These are phyloP conservation scores for Thelonectria discophora DNA, from an alignment of 2,329 filamentous ascomycete genomes.

Conservation along the genomic window DNA sequence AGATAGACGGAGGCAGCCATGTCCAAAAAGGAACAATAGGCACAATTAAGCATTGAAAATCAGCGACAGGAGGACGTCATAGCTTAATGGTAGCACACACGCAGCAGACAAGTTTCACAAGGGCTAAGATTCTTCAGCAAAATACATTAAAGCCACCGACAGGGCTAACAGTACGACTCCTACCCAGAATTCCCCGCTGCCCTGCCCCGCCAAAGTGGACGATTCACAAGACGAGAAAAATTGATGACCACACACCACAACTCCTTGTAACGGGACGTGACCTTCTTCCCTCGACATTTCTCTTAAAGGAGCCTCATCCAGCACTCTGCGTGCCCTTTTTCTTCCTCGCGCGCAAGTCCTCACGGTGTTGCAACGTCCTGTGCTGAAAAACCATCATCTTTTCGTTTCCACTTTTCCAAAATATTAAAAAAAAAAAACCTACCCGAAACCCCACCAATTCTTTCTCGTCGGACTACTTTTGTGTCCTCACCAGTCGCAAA, in stretches of 20 bases:
- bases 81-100: conserved; percentile 10
- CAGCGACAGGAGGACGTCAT: conserved; percentile 8
- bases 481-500: conserved; percentile 46
- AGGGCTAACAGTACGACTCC: conserved; percentile 7
- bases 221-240: conserved; percentile 53
- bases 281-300: conserved; percentile 25
- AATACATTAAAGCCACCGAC: not conserved
- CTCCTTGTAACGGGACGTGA: conserved; percentile 18
- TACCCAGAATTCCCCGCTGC: conserved; percentile 18
- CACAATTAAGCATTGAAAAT: not conserved
- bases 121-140: not conserved
- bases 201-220: conserved; percentile 48
- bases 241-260: conserved; percentile 50
- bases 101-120: not conserved
- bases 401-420: conserved; percentile 28
- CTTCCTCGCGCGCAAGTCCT: conserved; percentile 32
- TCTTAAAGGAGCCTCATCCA: conserved; percentile 35
- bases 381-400: conserved; percentile 18
- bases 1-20: not conserved
- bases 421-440: conserved; percentile 30
- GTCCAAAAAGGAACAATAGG: not conserved
- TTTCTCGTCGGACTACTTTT: conserved; percentile 20
- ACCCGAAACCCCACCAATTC: conserved; percentile 33
- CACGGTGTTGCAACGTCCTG: conserved; percentile 20
- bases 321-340: conserved; percentile 34